phyloP scores from a whole-genome alignment of 352 stramenopile genomes.

The Peronospora belbahrii region DNA sequence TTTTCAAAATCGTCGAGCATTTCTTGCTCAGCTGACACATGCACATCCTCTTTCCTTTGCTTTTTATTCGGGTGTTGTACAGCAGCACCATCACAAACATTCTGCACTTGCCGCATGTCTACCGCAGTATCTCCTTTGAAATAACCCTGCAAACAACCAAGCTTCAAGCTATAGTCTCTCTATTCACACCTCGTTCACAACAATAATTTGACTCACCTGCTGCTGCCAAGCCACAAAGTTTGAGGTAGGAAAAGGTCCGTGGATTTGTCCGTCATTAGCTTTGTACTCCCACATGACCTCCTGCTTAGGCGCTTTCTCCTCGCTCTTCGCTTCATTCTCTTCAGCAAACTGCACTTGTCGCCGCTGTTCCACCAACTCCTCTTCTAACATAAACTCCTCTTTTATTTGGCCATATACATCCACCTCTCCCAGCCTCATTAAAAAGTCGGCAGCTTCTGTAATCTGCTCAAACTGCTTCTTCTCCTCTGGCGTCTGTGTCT shows the following conservation, averaged over 20 bases:
- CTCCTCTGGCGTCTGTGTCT: conserved; percentile 50
- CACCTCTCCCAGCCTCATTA: conserved; percentile 67
- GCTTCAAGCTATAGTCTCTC: background rate
- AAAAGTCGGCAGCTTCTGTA: conserved; percentile 71
- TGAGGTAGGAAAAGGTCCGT: conserved; percentile 66
- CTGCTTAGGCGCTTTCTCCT: conserved; percentile 28
- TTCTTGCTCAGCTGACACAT: conserved; percentile 66
- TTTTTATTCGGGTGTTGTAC: conserved; percentile 11
- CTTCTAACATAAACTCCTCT: conserved; percentile 68
- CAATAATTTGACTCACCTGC: conserved; percentile 30
- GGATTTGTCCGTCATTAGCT: conserved; percentile 54
- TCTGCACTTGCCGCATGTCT: conserved; percentile 50
- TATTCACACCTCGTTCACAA: too few species aligned
- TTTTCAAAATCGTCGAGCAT: conserved; percentile 84
- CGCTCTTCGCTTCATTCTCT: conserved; percentile 37
- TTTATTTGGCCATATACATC: conserved; percentile 79
- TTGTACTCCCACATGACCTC: conserved; percentile 80
- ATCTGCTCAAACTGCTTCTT: conserved; percentile 76
- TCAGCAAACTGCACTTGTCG: conserved; percentile 29
- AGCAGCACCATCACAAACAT: background rate
- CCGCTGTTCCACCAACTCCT: conserved; percentile 44
- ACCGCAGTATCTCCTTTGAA: conserved; percentile 69
- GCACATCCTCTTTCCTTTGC: conserved; percentile 18
- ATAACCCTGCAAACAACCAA: conserved; percentile 43
- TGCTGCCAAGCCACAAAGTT: conserved; percentile 71